phyloP scores from a whole-genome alignment of 768 basidiomycete genomes.

The Termitomyces titanicus region DNA sequence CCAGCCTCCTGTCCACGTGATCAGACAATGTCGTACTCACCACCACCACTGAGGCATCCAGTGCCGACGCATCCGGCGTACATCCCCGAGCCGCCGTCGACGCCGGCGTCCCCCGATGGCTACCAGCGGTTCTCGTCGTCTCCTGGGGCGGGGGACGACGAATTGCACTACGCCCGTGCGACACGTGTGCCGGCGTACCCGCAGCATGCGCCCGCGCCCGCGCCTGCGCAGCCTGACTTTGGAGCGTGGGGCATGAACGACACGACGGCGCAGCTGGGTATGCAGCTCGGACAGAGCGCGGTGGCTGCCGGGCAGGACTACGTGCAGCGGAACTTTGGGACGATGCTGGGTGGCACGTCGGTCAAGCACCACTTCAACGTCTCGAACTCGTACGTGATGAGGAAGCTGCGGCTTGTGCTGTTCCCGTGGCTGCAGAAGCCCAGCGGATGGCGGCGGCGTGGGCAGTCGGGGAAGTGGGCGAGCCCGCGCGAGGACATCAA shows the following conservation, averaged over 20 bases:
- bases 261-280: constrained; percentile 91
- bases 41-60: constrained; percentile 83
- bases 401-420: constrained; percentile 82
- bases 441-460: constrained; percentile 61
- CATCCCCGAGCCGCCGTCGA: constrained; percentile 80
- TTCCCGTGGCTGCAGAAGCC: constrained; percentile 95
- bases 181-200: constrained; percentile 44
- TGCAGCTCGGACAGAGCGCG: constrained; percentile 91
- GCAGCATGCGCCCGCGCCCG: constrained; percentile 17
- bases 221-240: constrained; percentile 40
- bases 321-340: constrained; percentile 71
- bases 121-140: constrained; percentile 73
- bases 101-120: constrained; percentile 68
- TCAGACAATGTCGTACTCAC: constrained; percentile 50
- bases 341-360: constrained; percentile 12
- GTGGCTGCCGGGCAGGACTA: constrained; percentile 95
- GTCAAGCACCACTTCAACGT: constrained; percentile 68
- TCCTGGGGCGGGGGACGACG: too few species aligned
- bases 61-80: constrained; percentile 85
- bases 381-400: constrained; percentile 91
- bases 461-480: constrained; percentile 69
- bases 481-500: constrained; percentile 94
- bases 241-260: constrained; percentile 86
- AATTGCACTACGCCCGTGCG: too few species aligned
- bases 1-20: too few species aligned